Base-by-base conservation (phyloP, 768 basidiomycete species). In the Thelephora ganbajun region DNA sequence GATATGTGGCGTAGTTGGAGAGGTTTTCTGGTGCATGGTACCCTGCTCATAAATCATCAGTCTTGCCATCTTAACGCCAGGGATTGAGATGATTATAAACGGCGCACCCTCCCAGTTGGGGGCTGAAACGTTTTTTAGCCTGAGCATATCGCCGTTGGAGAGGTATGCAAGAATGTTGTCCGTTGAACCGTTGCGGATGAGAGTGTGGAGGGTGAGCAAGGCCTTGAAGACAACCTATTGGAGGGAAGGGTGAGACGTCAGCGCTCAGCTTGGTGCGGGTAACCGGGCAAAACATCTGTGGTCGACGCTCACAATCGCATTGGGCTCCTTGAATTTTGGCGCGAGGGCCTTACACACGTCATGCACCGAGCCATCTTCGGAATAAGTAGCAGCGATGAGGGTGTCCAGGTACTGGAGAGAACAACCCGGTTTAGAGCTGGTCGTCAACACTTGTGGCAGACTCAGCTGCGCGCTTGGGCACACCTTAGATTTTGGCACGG, bases 321-420 rank as follows among this genome's bases (percentile, higher is more conserved):
- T 97, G 30, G 93, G 87, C 61, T 99, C 96, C 19, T 86, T 74
- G 51, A 99, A 75, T 39, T 89, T 75, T 14, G 84, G 79, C 2
- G 83, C 70, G 35, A 99, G 73, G 11, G 92, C 84, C 60, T 82
- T 86, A 69, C 89, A 89, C 54, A 98, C 88, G 63, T 98, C 94
- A 56, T 84, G 80, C 6, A 98, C 74, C 39, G 90, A 79, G 22
- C 93, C 92, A 57, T 97, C 94, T 50, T 94, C 87, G 14, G 84
- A 83, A 79, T 89, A 97, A n/a, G 94, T 97, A 26, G 91, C 90
- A 47, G 90, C 83, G 54, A 99, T 83, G 63, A 99, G 91, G 19
- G 88, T 81, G 69, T 98, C 93, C 51, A 99, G 74, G 68, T 98
- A 99, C 91, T 97, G 61, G 35, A 35, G 14, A 33, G 41, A n/a